These are phyloP conservation scores for Sporothrix luriei DNA, from an alignment of 2,329 filamentous ascomycete species.

Conservation along the genomic window DNA sequence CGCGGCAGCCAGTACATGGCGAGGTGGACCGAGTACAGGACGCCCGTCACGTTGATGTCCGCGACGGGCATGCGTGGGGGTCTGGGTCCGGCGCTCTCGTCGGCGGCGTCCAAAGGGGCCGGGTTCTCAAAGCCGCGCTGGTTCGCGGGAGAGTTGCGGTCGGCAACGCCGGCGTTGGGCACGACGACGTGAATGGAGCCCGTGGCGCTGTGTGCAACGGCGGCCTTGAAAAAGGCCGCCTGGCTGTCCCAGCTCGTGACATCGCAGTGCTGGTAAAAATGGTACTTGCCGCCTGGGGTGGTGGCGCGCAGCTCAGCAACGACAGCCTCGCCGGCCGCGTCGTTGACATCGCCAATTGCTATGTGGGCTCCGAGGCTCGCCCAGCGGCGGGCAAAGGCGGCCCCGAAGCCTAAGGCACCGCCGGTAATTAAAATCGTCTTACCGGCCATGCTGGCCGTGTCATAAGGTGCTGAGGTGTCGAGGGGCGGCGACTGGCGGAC, in stretches of 20 bases:
- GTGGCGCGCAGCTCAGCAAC: conserved; percentile 53
- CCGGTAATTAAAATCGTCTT: conserved; percentile 66
- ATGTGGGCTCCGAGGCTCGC: conserved; percentile 60
- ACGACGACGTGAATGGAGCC: conserved; percentile 64
- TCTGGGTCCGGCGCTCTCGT: conserved; percentile 38
- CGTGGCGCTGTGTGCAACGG: conserved; percentile 55
- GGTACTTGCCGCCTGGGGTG: conserved; percentile 50
- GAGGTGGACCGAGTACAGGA: conserved; percentile 65
- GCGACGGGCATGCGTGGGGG: conserved; percentile 57
- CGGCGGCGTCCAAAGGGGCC: conserved; percentile 34
- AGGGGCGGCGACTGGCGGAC: conserved; percentile 43
- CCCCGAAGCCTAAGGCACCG: conserved; percentile 63
- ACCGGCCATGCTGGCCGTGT: conserved; percentile 49
- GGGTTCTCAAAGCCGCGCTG: conserved; percentile 52
- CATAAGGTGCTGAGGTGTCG: conserved; percentile 50
- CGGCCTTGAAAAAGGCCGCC: conserved; percentile 62
- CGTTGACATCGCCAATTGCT: conserved; percentile 65
- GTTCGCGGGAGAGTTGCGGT: conserved; percentile 39
- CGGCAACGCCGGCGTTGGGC: conserved; percentile 65
- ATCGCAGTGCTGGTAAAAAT: conserved; percentile 63
- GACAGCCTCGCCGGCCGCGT: conserved; percentile 56
- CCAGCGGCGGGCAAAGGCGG: conserved; percentile 56
- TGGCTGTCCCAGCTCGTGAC: conserved; percentile 67
- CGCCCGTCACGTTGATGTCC: conserved; percentile 65
- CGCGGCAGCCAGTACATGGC: conserved; percentile 60